These are phyloP conservation scores for Serpula lacrymans DNA, from an alignment of 768 basidiomycete species.

Conservation along the genomic window DNA sequence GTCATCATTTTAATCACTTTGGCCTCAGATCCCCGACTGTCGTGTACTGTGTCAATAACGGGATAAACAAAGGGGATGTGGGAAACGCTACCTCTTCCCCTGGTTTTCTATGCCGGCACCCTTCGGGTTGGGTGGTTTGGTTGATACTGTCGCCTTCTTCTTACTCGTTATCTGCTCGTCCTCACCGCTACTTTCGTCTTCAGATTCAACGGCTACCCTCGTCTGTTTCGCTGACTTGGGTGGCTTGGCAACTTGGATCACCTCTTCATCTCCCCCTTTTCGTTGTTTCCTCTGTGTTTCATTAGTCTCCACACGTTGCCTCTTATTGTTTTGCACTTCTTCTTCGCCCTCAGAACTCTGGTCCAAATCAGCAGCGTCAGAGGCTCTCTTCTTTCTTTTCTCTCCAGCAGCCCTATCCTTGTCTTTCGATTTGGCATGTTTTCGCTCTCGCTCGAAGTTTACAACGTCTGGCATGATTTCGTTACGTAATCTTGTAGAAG, in stretches of 20 bases:
- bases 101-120: too few relatives aligned
- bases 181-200: conserved; percentile 8
- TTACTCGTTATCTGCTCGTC: conserved; percentile 3
- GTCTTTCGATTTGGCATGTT: conserved; percentile 31
- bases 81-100: conserved; percentile 12
- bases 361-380: not conserved
- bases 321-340: conserved; percentile 11
- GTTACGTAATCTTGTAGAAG: conserved; percentile 40
- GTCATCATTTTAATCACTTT: conserved; percentile 55
- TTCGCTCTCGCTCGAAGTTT: conserved; percentile 66
- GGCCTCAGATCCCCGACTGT: conserved; percentile 4
- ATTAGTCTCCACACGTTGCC: conserved; percentile 13
- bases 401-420: conserved; percentile 8
- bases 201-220: not conserved
- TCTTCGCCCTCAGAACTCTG: conserved; percentile 16
- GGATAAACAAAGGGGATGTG: not conserved
- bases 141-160: conserved; percentile 1
- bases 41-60: not conserved
- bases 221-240: conserved; percentile 4
- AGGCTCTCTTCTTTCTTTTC: conserved; percentile 11
- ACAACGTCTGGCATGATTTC: conserved; percentile 76
- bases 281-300: conserved; percentile 13
- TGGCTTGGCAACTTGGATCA: conserved; percentile 12
- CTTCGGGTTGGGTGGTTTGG: too few relatives aligned
- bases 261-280: conserved; percentile 24